Conservation (phyloP, 768 basidiomycete species). For the Naganishia vishniacii region DNA sequence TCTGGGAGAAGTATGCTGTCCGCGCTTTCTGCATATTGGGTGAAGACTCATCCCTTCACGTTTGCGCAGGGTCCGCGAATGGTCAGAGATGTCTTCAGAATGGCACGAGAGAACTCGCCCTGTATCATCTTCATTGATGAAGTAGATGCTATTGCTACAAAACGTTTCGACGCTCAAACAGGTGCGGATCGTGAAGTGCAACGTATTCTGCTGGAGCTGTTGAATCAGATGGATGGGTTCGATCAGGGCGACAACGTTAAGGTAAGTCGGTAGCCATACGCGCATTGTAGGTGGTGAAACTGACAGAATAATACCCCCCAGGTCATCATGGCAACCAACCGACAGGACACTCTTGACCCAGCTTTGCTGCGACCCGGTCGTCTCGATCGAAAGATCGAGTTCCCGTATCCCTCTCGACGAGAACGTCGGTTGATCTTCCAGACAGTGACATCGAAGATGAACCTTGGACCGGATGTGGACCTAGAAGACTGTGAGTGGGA, state of each 20-base stretch:
- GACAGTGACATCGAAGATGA: slow-evolving; percentile 95
- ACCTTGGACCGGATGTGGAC: slow-evolving; percentile 93
- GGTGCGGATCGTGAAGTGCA: slow-evolving; percentile 99
- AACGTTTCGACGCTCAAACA: slow-evolving; percentile 98
- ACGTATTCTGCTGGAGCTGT: slow-evolving; percentile 88
- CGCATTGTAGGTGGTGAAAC: not conserved
- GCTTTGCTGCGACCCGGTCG: slow-evolving; percentile 95
- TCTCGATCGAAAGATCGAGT: slow-evolving; percentile 97
- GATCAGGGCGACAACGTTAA: slow-evolving; percentile 98
- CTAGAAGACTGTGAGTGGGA: slow-evolving; percentile 82
- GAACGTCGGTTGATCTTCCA: slow-evolving; percentile 98
- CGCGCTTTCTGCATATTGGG: too few species aligned
- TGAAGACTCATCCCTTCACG: not conserved
- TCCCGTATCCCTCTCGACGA: slow-evolving; percentile 85
- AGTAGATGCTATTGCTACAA: slow-evolving; percentile 92
- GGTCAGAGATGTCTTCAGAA: slow-evolving; percentile 98
- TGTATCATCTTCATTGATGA: slow-evolving; percentile 98
- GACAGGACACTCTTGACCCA: slow-evolving; percentile 95
- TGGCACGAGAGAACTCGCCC: slow-evolving; percentile 93
- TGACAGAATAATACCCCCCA: slow-evolving; percentile 41
- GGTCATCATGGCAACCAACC: slow-evolving; percentile 99
- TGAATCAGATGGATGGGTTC: slow-evolving; percentile 99
- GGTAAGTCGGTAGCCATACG: slow-evolving; percentile 52
- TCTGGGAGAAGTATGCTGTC: slow-evolving; percentile 65
- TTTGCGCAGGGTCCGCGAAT: slow-evolving; percentile 73